Evolutionary conservation across 129 eudicot species (phyloP), one percentile per base, ranked within the genome.

Genomic region (Tagetes erecta): DNA sequence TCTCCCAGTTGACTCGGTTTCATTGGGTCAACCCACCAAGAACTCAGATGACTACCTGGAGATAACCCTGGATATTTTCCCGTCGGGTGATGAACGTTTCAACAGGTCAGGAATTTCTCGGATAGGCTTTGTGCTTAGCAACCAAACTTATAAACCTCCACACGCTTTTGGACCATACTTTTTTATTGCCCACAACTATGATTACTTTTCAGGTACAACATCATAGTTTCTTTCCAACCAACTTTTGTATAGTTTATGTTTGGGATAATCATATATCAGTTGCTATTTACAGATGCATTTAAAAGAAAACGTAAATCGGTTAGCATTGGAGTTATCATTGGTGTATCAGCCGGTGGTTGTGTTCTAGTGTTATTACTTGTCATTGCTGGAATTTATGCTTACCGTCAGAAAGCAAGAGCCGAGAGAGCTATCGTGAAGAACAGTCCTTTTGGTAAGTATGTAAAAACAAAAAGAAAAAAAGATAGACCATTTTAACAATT

Each of bases 101-200:
- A 90, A 93, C 71, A 79, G 82, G 69, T 76, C 96, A 0, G 97
- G 87, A 70, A 71, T 84, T 70, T 72, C 87, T 47, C 68, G 58
- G 31, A 76, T 84, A 35, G 97, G 87, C 6, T 81, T 84, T 72
- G 78, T 86, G 62, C 85, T 93, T 13, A 86, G 88, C 71, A 83
- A 87, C 66, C 98, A 90, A 80, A 84, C 87, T 56, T 93, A 84
- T 70, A 83, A 83, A 53, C 92, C 97, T 39, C 98, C 98, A 3
- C 73, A 44, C 2, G 2, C 1, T 11, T 93, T 86, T 73, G 98
- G 98, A 45, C 98, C 98, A 10, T 93, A 82, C 70, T 71, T 44
- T 63, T 93, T 86, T 83, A 38, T 11, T 5, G 97, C 73, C 7
- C 14, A 70, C 64, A 49, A 31, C 33, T 93, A 90, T 77, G 64